Conservation (phyloP, 257 asterid species). For the Fraxinus quadrangulata region DNA sequence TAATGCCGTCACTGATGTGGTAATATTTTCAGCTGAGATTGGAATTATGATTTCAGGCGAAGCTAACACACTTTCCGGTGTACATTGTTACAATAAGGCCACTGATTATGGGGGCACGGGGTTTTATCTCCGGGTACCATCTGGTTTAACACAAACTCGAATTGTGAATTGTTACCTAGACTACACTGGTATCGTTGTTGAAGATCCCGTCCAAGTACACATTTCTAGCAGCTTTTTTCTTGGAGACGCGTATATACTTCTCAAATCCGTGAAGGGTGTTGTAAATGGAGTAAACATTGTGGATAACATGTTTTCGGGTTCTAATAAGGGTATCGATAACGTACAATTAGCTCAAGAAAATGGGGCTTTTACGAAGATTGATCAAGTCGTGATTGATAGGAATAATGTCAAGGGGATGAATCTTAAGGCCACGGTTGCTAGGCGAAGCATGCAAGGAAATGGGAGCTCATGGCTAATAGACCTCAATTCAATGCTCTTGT, state of each 20-base stretch:
- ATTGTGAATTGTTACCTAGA: constrained; percentile 75
- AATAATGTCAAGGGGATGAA: constrained; percentile 71
- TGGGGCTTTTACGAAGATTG: constrained; percentile 48
- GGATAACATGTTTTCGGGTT: constrained; percentile 82
- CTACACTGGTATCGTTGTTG: constrained; percentile 81
- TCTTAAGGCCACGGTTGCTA: constrained; percentile 62
- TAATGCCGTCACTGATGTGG: constrained; percentile 72
- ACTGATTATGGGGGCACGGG: constrained; percentile 82
- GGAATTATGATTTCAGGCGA: constrained; percentile 71
- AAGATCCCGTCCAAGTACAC: constrained; percentile 86
- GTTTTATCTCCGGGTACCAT: constrained; percentile 53
- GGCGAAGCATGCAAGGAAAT: constrained; percentile 45
- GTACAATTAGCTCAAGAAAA: constrained; percentile 56
- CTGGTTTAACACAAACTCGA: constrained; percentile 69
- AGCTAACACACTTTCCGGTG: constrained; percentile 68
- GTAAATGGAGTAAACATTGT: constrained; percentile 64
- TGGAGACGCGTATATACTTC: constrained; percentile 61
- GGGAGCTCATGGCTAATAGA: constrained; percentile 69
- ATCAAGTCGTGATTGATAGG: constrained; percentile 62
- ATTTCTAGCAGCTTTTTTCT: constrained; percentile 66
- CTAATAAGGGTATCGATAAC: constrained; percentile 50
- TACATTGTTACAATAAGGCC: constrained; percentile 91
- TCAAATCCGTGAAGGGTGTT: constrained; percentile 66
- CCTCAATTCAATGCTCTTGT: constrained; percentile 58
- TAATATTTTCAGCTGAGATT: constrained; percentile 66